Conservation (phyloP, 495 filamentous ascomycete species). For the Daldinia bambusicola region DNA sequence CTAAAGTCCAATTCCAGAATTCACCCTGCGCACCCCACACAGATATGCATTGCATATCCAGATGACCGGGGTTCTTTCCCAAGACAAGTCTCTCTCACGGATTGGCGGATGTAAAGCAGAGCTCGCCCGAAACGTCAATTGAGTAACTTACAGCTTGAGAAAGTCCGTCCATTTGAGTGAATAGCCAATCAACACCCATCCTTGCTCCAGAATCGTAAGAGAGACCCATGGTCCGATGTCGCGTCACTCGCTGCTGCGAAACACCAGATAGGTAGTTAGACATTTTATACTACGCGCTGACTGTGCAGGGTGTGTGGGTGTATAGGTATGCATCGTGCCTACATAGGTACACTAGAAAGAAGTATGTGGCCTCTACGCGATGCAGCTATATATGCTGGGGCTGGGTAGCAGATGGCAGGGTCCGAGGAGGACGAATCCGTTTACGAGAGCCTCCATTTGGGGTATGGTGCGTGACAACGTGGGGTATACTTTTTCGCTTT, state of each 20-base stretch:
- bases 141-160: slow-evolving; percentile 23
- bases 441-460: slow-evolving; percentile 42
- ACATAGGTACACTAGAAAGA: too few species aligned
- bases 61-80: slow-evolving; percentile 40
- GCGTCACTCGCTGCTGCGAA: slow-evolving; percentile 38
- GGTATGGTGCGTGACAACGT: slow-evolving; percentile 42
- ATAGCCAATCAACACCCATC: slow-evolving; percentile 30
- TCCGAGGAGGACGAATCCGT: slow-evolving; percentile 32
- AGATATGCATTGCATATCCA: slow-evolving; percentile 47
- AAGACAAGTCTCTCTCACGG: slow-evolving; percentile 27
- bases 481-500: slow-evolving; percentile 18
- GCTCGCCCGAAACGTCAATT: slow-evolving; percentile 33
- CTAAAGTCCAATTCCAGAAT: slow-evolving; percentile 40
- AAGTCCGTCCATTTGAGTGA: slow-evolving; percentile 27
- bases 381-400: slow-evolving; percentile 16
- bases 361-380: not conserved
- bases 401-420: slow-evolving; percentile 29
- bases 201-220: slow-evolving; percentile 30
- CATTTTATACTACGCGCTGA: slow-evolving; percentile 1
- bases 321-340: slow-evolving; percentile 3
- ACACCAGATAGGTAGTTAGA: slow-evolving; percentile 21
- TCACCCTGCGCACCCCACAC: slow-evolving; percentile 46
- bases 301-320: not conserved
- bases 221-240: slow-evolving; percentile 40
- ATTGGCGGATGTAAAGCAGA: slow-evolving; percentile 38